Conservation (phyloP, 306 rosid species). For the Nissolia schottii region DNA sequence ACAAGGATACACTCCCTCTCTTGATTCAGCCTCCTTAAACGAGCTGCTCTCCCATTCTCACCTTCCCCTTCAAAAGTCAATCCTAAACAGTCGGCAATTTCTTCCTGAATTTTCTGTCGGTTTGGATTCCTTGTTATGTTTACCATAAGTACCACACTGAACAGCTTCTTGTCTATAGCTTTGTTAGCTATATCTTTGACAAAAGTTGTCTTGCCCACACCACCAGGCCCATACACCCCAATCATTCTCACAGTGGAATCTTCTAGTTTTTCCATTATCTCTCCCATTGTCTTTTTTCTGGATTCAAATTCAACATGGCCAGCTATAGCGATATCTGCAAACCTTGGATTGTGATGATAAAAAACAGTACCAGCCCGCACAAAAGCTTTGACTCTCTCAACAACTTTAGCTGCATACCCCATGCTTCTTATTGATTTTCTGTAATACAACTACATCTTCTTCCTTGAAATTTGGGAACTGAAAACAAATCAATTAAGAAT, state of each 20-base stretch:
- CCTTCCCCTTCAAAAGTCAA: not conserved
- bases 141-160: not conserved
- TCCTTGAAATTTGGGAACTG: not conserved
- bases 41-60: not conserved
- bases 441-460: not conserved
- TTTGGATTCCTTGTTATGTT: not conserved
- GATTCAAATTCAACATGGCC: not conserved
- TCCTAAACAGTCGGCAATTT: not conserved
- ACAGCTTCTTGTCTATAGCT: not conserved
- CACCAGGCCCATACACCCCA: not conserved
- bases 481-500: not conserved
- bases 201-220: conserved; percentile 16
- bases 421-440: not conserved
- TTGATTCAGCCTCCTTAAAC: not conserved
- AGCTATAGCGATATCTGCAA: not conserved
- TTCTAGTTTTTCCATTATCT: not conserved
- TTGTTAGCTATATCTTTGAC: not conserved
- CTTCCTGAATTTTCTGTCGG: not conserved
- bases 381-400: not conserved
- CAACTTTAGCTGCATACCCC: not conserved
- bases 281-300: not conserved
- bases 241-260: not conserved
- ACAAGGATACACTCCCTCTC: not conserved
- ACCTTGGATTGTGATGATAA: not conserved
- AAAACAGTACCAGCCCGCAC: not conserved